Base-by-base conservation (phyloP, 148 eudicot genomes). In the Camellia sinensis region DNA sequence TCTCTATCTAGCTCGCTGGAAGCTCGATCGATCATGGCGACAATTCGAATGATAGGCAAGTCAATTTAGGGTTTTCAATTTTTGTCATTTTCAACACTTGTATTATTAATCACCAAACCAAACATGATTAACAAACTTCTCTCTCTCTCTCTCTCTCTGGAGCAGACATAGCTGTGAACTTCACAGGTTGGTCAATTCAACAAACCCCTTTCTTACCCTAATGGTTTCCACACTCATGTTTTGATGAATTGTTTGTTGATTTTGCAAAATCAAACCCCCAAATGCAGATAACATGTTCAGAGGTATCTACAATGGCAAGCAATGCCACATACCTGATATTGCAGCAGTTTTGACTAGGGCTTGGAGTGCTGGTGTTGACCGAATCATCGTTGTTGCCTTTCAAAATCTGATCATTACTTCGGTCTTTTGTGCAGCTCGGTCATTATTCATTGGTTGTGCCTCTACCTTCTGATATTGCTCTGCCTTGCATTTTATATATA, bases 81-180 rank as follows among this genome's bases (percentile, higher is more conserved):
- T 12, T 41, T 67, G 10, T 9, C 15, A 29, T 29, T 18, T 0
- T 18, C 9, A 19, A 19, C 44, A 29, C 9, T 56, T 15, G 44
- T 60, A 22, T 63, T n/a, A 67, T 29, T 29, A 74, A 41, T 52
- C 37, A 29, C 37, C 37, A 29, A 29, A 65, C 8, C 78, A 45
- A 57, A 57, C 11, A 6, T 52, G 44, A 70, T 43, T 68, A 19
- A 6, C 57, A 50, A 7, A 45, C 54, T 12, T 21, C 41, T 78
- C 74, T 29, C 37, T 29, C 37, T 45, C 57, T 41, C 37, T 44
- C 15, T 19, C 22, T 61, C 3, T 9, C 57, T 41, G 80, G 67
- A 65, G 71, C 94, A 96, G 99, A 96, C 78, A 94, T 96, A 77
- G 98, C 98, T 19, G 99, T 94, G 59, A 96, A 96, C 74, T 92